phyloP scores from a whole-genome alignment of 345 rosid genomes.

The Salix exigua region DNA sequence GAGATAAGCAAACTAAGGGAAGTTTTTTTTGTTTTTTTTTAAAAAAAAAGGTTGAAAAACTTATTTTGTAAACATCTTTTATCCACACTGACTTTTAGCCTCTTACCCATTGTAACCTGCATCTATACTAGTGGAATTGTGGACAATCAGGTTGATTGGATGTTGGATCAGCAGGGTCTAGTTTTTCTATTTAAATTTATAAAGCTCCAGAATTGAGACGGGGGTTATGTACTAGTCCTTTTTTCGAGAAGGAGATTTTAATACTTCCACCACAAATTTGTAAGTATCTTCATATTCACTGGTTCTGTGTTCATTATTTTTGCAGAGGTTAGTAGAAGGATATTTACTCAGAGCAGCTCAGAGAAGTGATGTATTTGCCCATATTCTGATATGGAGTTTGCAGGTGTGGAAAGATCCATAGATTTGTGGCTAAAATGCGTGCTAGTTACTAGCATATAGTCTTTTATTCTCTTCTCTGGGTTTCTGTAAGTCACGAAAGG shows the following conservation, averaged over 20 bases:
- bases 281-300: neutral
- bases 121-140: neutral
- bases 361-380: slow-evolving; percentile 93
- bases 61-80: neutral
- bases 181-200: neutral
- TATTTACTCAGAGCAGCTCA: slow-evolving; percentile 97
- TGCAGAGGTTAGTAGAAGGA: slow-evolving; percentile 92
- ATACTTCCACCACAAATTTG: neutral
- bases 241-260: neutral
- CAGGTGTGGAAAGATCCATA: slow-evolving; percentile 50
- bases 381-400: slow-evolving; percentile 95
- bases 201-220: slow-evolving; percentile 2
- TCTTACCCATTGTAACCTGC: neutral
- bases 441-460: neutral
- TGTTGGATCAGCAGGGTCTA: slow-evolving; percentile 4
- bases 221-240: neutral
- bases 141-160: neutral
- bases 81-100: neutral
- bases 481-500: neutral
- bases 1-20: neutral
- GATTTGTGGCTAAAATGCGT: slow-evolving; percentile 14
- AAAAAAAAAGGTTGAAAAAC: neutral
- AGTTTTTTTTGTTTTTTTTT: neutral
- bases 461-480: slow-evolving; percentile 5
- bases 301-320: neutral